These are phyloP conservation scores for Polygonum aviculare DNA, from an alignment of 148 eudicot species.

Conservation along the genomic window DNA sequence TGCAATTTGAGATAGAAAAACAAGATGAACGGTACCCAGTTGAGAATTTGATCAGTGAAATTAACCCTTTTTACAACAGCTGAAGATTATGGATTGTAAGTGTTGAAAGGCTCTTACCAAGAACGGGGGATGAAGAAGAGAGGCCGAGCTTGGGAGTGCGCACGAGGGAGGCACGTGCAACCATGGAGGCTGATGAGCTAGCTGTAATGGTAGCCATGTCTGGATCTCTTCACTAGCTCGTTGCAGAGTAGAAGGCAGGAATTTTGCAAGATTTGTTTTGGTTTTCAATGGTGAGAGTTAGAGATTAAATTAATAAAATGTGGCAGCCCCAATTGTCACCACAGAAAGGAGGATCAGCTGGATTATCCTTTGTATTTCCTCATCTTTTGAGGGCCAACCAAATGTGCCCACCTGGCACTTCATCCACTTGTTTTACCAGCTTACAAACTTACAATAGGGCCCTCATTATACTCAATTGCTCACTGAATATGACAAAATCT, in stretches of 20 bases:
- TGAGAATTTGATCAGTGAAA: not conserved
- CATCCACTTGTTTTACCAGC: conserved; percentile 15
- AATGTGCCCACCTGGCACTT: conserved; percentile 46
- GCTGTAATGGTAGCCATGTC: conserved; percentile 77
- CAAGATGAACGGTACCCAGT: not conserved
- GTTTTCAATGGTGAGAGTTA: not conserved
- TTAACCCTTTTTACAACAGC: not conserved
- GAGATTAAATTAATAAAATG: not conserved
- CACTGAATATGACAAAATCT: too few species aligned
- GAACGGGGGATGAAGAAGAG: conserved; percentile 50
- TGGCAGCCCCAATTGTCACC: conserved; percentile 14
- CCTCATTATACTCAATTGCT: too few species aligned
- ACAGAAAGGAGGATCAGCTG: conserved; percentile 40
- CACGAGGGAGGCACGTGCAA: conserved; percentile 50
- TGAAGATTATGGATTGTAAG: not conserved
- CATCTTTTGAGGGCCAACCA: conserved; percentile 48
- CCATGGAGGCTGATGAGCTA: conserved; percentile 47
- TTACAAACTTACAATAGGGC: not conserved
- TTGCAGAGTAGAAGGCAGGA: not conserved
- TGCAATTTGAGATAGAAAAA: not conserved
- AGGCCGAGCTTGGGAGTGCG: conserved; percentile 31
- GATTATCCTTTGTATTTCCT: conserved; percentile 25
- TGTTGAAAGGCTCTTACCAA: conserved; percentile 40
- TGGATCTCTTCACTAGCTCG: not conserved
- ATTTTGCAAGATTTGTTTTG: not conserved